These are phyloP conservation scores for Rhodotorula toruloides DNA, from an alignment of 768 basidiomycete species.

Conservation along the genomic window DNA sequence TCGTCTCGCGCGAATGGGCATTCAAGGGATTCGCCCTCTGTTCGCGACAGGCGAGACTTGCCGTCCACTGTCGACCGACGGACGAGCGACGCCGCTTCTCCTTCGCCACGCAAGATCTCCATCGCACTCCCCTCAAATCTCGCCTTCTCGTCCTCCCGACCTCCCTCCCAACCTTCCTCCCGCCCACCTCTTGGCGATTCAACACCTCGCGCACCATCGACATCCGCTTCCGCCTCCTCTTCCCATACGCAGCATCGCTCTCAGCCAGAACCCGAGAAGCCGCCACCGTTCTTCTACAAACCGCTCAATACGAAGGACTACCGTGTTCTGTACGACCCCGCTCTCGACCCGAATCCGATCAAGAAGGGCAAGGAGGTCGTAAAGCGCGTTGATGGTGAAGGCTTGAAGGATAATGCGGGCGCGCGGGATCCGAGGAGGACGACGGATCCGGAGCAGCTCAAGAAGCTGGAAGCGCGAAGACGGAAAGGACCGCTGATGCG, in stretches of 20 bases:
- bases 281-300: constrained; percentile 35
- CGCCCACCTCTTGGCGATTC: background rate
- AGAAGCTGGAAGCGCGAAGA: constrained; percentile 44
- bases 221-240: background rate
- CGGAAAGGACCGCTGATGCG: constrained; percentile 19
- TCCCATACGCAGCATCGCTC: background rate
- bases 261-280: background rate
- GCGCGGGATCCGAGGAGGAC: constrained; percentile 58
- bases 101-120: too few species aligned
- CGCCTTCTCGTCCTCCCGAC: background rate
- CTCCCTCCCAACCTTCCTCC: background rate
- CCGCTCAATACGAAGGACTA: constrained; percentile 17
- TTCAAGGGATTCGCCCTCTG: background rate
- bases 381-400: constrained; percentile 56
- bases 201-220: background rate
- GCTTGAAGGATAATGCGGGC: constrained; percentile 50
- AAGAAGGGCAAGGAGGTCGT: constrained; percentile 59
- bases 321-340: constrained; percentile 22
- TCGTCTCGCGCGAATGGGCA: background rate
- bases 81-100: too few species aligned
- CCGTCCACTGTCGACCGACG: background rate
- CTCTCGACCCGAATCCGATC: constrained; percentile 25
- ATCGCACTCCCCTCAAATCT: background rate
- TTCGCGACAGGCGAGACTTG: background rate
- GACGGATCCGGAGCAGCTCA: constrained; percentile 44